Evolutionary conservation across 352 stramenopile species (phyloP).

Genomic region (Phytopythium montanum): DNA sequence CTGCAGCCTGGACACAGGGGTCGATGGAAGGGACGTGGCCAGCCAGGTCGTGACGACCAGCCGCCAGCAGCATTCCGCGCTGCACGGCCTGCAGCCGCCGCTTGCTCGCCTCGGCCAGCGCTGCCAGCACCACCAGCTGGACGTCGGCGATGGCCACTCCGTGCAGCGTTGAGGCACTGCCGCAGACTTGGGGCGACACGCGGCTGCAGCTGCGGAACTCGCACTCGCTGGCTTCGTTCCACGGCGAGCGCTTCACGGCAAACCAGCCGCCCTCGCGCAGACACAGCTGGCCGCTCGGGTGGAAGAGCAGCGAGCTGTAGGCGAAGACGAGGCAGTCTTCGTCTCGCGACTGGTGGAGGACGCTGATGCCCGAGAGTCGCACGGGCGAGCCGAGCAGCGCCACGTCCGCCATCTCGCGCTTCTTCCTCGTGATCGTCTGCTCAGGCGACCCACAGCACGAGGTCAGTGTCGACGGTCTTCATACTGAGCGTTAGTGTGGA

Average conservation of each 20-base stretch:
- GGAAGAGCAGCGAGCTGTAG: background rate
- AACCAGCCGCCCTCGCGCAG: slow-evolving; percentile 1
- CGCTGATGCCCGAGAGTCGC: background rate
- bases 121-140: background rate
- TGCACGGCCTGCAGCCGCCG: background rate
- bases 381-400: background rate
- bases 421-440: background rate
- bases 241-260: background rate
- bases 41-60: background rate
- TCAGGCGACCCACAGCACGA: background rate
- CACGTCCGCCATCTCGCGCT: background rate
- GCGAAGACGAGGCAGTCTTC: background rate
- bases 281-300: slow-evolving; percentile 2
- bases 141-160: background rate
- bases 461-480: background rate
- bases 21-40: background rate
- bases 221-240: background rate
- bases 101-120: background rate
- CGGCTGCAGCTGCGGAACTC: background rate
- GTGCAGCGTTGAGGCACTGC: background rate
- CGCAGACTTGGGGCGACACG: background rate
- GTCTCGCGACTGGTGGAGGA: background rate
- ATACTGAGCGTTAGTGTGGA: too few species aligned
- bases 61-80: background rate
- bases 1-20: background rate